Evolutionary conservation across 225 moss, liverwort and hornwort genomes (phyloP).

Genomic region (Pleurozium schreberi): DNA sequence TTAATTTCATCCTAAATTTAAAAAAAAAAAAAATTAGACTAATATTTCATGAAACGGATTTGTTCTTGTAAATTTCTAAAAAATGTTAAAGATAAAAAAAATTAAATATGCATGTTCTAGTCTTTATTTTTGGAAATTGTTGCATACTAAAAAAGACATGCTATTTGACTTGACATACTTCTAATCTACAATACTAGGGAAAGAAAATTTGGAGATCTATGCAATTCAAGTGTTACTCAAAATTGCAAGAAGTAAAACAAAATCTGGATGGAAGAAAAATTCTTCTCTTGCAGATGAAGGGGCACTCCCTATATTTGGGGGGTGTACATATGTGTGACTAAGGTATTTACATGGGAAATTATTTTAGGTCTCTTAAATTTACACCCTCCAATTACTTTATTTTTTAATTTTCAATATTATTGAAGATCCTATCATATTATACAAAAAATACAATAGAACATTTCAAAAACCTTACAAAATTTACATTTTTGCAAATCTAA

Average conservation of each 20-base stretch:
- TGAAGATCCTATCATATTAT: not conserved
- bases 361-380: not conserved
- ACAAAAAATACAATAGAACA: not conserved
- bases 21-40: not conserved
- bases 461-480: not conserved
- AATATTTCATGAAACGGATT: not conserved
- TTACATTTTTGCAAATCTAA: not conserved
- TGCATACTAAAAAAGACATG: not conserved
- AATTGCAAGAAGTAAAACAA: not conserved
- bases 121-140: not conserved
- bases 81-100: no score
- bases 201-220: rapidly evolving
- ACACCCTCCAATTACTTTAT: not conserved
- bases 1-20: not conserved
- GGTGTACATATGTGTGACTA: rapidly evolving
- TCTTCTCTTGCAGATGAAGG: not conserved
- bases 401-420: not conserved
- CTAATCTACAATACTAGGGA: rapidly evolving
- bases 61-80: not conserved
- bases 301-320: not conserved
- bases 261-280: not conserved
- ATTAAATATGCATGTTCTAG: no score
- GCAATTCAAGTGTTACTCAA: not conserved
- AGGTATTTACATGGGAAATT: not conserved
- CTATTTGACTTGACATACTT: not conserved